A percentile compares a stretch with the other conserved stretches of the same genome.
phyloP scores from a whole-genome alignment of 371 early-diverging fungal species.

The Mortierella sp. region DNA sequence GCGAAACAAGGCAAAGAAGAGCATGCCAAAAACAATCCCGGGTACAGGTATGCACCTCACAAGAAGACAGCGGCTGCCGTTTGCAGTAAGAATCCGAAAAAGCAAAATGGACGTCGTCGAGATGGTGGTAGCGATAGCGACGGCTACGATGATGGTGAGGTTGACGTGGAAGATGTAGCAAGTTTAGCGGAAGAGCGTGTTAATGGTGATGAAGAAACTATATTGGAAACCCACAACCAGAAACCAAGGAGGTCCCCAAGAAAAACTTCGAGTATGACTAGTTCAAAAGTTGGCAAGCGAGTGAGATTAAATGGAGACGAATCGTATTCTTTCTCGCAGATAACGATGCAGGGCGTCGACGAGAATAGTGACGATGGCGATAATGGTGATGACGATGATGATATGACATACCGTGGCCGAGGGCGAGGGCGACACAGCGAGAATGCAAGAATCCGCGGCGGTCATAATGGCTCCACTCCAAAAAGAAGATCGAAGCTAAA shows the following conservation, averaged over 20 bases:
- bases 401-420: neutral
- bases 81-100: no score
- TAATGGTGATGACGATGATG: neutral
- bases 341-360: neutral
- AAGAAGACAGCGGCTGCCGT: slow-evolving; percentile 4
- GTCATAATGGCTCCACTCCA: neutral
- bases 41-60: slow-evolving; percentile 47
- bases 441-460: neutral
- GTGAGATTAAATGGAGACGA: neutral
- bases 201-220: neutral
- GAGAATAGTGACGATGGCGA: no score
- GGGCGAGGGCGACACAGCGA: neutral
- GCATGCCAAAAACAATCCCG: slow-evolving; percentile 39
- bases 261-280: neutral
- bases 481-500: neutral
- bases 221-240: neutral
- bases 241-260: neutral
- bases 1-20: slow-evolving; percentile 48
- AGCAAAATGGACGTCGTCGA: no score
- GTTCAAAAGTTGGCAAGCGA: neutral
- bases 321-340: neutral
- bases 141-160: neutral
- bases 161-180: neutral
- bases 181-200: neutral
- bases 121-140: neutral